Evolutionary conservation across 1,284 basidiomycete species (phyloP).

Genomic region (Sporisorium graminicola): DNA sequence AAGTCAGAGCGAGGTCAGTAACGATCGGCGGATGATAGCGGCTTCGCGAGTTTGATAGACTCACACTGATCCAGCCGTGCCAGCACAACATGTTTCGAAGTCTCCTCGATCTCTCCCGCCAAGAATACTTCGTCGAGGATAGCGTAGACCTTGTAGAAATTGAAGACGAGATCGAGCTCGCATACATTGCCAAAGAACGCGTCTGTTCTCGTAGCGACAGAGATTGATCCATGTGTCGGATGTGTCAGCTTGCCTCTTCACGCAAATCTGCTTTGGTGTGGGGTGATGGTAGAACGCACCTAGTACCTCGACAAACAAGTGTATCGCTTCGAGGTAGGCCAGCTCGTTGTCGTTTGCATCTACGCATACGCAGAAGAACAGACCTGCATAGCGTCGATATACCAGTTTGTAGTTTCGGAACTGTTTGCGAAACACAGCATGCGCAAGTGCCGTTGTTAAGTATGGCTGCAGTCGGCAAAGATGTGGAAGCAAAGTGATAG

Average conservation of each 20-base stretch:
- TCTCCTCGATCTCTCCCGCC: constrained; percentile 98
- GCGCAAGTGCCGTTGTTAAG: neutral
- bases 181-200: constrained; percentile 98
- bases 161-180: constrained; percentile 95
- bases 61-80: constrained; percentile 78
- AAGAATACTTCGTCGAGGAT: constrained; percentile 98
- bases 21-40: no score
- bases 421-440: constrained; percentile 19
- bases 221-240: no score
- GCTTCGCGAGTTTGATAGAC: constrained; percentile 9
- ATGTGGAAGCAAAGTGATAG: neutral
- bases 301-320: constrained; percentile 97
- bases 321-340: constrained; percentile 95
- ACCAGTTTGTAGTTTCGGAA: constrained; percentile 64
- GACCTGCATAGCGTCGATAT: constrained; percentile 77
- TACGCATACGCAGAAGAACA: constrained; percentile 92
- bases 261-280: neutral
- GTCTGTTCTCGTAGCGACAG: constrained; percentile 73
- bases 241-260: neutral
- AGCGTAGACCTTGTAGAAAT: constrained; percentile 98
- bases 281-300: constrained; percentile 74
- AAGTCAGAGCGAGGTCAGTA: neutral
- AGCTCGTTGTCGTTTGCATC: constrained; percentile 98
- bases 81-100: constrained; percentile 93
- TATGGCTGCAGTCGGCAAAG: neutral